phyloP scores from a whole-genome alignment of 495 filamentous ascomycete genomes.

The Penicillium egyptiacum region DNA sequence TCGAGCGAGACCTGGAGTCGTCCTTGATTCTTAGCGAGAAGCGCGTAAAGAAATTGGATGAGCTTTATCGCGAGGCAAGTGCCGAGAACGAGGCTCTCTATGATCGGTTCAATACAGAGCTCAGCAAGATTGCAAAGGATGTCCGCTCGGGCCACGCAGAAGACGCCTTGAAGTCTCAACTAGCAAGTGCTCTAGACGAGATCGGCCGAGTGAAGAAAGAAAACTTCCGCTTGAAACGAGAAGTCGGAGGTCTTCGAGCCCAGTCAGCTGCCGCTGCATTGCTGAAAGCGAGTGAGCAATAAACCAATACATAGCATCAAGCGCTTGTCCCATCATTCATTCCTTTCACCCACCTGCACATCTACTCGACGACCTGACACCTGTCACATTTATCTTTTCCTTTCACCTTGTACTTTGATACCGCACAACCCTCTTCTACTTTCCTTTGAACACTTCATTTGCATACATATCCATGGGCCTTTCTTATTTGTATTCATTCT shows the following conservation, averaged over 20 bases:
- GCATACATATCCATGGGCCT: slow-evolving; percentile 24
- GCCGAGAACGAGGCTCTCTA: slow-evolving; percentile 95
- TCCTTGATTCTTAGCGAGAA: slow-evolving; percentile 69
- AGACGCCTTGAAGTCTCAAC: slow-evolving; percentile 65
- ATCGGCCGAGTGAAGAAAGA: slow-evolving; percentile 73
- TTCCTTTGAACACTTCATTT: slow-evolving; percentile 16
- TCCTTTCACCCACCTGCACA: not conserved
- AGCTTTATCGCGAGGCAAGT: slow-evolving; percentile 82
- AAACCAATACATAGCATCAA: slow-evolving; percentile 5
- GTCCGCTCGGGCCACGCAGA: slow-evolving; percentile 71
- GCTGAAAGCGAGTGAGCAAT: slow-evolving; percentile 39
- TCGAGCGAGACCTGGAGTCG: slow-evolving; percentile 68
- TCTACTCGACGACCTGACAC: slow-evolving; percentile 6
- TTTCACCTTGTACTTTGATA: slow-evolving; percentile 23
- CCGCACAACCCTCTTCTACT: slow-evolving; percentile 14
- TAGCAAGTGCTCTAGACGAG: slow-evolving; percentile 69
- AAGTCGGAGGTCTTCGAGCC: slow-evolving; percentile 52
- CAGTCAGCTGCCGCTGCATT: slow-evolving; percentile 45
- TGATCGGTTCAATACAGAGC: slow-evolving; percentile 86
- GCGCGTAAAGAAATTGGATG: slow-evolving; percentile 81
- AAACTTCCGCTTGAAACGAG: slow-evolving; percentile 65
- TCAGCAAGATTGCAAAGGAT: slow-evolving; percentile 77
- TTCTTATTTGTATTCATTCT: slow-evolving; percentile 23
- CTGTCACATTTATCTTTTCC: slow-evolving; percentile 14
- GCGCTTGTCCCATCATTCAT: slow-evolving; percentile 2